Conservation (phyloP, 2,329 filamentous ascomycete genomes). For the Sphaerulina musiva region DNA sequence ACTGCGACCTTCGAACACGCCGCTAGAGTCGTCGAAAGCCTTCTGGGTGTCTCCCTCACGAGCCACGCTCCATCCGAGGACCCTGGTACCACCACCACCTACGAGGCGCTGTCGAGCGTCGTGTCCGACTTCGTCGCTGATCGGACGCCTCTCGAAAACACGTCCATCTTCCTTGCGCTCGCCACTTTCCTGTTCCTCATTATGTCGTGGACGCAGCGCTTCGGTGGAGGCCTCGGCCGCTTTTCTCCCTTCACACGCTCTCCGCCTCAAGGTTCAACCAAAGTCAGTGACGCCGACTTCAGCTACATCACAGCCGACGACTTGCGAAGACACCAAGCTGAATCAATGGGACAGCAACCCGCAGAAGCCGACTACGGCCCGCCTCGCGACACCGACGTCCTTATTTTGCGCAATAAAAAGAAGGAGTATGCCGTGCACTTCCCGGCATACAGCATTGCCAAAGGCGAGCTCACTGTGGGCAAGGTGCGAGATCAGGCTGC, state of each 20-base stretch:
- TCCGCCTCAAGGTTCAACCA: constrained; percentile 38
- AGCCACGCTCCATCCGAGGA: constrained; percentile 3
- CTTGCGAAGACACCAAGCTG: constrained; percentile 41
- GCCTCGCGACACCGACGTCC: constrained; percentile 58
- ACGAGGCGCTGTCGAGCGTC: constrained; percentile 10
- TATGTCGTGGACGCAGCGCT: constrained; percentile 45
- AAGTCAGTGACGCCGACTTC: constrained; percentile 69
- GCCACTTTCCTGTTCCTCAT: constrained; percentile 35
- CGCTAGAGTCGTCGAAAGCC: constrained; percentile 13
- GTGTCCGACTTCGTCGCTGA: constrained; percentile 23
- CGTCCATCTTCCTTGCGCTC: constrained; percentile 29
- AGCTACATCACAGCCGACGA: constrained; percentile 78
- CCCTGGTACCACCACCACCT: constrained; percentile 4
- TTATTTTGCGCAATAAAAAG: constrained; percentile 63
- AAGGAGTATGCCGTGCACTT: constrained; percentile 64
- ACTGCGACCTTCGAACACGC: constrained; percentile 18
- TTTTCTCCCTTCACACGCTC: constrained; percentile 47
- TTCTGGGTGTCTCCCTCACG: constrained; percentile 11
- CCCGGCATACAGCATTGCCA: constrained; percentile 66
- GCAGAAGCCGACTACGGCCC: constrained; percentile 42
- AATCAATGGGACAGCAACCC: constrained; percentile 26
- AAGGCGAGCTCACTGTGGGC: constrained; percentile 61
- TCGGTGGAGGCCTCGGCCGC: constrained; percentile 39
- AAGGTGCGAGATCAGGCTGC: constrained; percentile 63
- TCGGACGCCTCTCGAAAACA: constrained; percentile 29